Base-by-base conservation (phyloP, 228 moss, liverwort and hornwort species). In the Sphagnum magellanicum region DNA sequence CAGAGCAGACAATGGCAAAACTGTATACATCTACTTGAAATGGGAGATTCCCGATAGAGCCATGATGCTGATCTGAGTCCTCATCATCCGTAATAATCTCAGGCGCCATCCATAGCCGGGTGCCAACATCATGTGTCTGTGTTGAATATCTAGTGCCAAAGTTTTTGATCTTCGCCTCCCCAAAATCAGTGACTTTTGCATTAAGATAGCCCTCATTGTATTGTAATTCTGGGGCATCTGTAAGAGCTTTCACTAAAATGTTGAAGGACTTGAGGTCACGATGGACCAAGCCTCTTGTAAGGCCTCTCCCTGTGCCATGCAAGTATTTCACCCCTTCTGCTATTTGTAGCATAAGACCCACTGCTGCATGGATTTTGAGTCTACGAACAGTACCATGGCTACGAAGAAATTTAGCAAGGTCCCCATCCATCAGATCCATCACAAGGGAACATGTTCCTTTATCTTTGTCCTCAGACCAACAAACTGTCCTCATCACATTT, bases 151-250 rank as follows among this genome's bases (percentile, higher is more conserved):
- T n/a, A n/a, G n/a, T n/a, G n/a, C n/a, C n/a, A n/a, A n/a, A n/a
- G n/a, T n/a, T n/a, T 63, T 77, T 80, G 0, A 46, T 49, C 51
- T 71, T 77, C 0, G 77, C 60, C 0, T 74, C 0, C 0, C 81
- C 77, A 32, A 81, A 81, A 62, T 77, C 74, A 0, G 61, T 62
- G 51, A 81, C 4, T 71, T 81, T 81, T 0, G 71, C 77, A 46
- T 67, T 12, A 14, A 74, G 70, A 0, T 57, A 73, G 4, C 70
- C 69, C 49, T 74, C 70, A 50, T 5, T 47, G 16, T 10, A 4
- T 10, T 16, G 16, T 16, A 16, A 63, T 5, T 5, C 63, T 6
- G 63, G 16, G 46, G 47, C 10, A 6, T 63, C 63, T n/a, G n/a
- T n/a, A 16, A 63, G 16, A 10, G 63, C 4, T 63, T 61, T 73